Percentiles rank a stretch among this genome's conserved stretches.
These are phyloP conservation scores for Endothia cerciana DNA, from an alignment of 2,329 filamentous ascomycete species.

Conservation along the genomic window DNA sequence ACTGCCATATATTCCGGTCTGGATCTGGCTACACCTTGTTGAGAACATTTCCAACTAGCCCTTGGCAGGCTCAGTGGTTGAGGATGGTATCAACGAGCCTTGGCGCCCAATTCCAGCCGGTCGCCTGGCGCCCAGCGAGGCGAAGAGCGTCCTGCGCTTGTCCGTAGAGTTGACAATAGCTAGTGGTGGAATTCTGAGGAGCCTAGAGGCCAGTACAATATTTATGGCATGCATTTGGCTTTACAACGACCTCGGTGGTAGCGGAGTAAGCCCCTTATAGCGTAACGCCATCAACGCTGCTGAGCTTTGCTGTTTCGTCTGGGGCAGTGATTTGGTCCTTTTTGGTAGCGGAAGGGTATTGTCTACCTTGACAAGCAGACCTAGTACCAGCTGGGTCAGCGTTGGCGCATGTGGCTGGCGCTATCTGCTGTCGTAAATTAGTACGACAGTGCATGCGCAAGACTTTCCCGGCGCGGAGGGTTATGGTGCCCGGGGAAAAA, in stretches of 20 bases:
- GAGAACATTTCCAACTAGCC: no score
- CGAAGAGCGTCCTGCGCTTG: no score
- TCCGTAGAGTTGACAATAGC: no score
- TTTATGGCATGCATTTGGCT: constrained; percentile 28
- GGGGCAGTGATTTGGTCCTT: constrained; percentile 30
- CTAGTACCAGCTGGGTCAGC: no score
- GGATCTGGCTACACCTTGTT: no score
- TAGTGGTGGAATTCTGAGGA: not conserved
- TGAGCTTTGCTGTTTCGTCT: constrained; percentile 29
- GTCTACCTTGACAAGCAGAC: no score
- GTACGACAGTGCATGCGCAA: constrained; percentile 44
- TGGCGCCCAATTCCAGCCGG: no score
- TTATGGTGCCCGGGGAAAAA: constrained; percentile 35
- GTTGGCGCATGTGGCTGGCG: constrained; percentile 36
- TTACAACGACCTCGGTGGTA: constrained; percentile 36
- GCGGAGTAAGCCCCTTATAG: constrained; percentile 31
- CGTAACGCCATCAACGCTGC: constrained; percentile 36
- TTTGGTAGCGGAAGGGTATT: no score
- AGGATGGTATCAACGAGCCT: no score
- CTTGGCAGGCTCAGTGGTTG: no score
- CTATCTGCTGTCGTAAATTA: constrained; percentile 40
- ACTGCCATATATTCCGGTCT: no score
- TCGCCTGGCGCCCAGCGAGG: no score
- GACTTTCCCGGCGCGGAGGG: constrained; percentile 43
- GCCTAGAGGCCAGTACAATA: constrained; percentile 10